phyloP scores from a whole-genome alignment of 345 rosid species.

The Rhodamnia rubescens region DNA sequence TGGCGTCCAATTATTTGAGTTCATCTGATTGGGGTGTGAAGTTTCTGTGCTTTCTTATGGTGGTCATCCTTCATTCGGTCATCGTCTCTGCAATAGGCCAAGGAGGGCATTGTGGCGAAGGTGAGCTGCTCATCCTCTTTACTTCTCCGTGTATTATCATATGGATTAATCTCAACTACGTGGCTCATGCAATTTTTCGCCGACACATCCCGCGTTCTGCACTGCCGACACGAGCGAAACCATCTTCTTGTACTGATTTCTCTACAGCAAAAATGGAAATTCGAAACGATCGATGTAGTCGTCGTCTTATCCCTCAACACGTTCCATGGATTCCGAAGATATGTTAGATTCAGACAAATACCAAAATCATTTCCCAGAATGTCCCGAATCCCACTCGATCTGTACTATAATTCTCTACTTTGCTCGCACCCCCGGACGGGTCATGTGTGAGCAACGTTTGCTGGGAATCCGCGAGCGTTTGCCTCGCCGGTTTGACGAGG shows the following conservation, averaged over 20 bases:
- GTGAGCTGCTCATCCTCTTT: background rate
- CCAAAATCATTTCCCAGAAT: too few relatives aligned
- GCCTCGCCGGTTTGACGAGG: background rate
- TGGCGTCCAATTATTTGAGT: background rate
- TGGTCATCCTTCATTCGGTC: background rate
- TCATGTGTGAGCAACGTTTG: background rate
- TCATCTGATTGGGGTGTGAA: background rate
- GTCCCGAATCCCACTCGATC: too few relatives aligned
- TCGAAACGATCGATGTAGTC: too few relatives aligned
- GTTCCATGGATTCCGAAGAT: background rate
- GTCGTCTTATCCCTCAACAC: background rate
- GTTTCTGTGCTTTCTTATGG: background rate
- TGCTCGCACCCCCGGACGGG: background rate
- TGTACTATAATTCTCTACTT: background rate
- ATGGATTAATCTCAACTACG: background rate
- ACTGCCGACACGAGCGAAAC: background rate
- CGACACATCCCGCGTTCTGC: background rate
- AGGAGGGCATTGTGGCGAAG: background rate
- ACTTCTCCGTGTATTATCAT: background rate
- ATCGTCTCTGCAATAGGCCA: background rate
- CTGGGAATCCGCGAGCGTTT: background rate
- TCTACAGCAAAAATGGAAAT: background rate
- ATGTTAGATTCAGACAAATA: too few relatives aligned
- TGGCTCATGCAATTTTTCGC: background rate
- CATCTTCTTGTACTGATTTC: background rate